A percentile compares a stretch with the other conserved stretches of the same genome.
Conservation (phyloP, 371 early-diverging fungal genomes). For the Rhizomucor pusillus region DNA sequence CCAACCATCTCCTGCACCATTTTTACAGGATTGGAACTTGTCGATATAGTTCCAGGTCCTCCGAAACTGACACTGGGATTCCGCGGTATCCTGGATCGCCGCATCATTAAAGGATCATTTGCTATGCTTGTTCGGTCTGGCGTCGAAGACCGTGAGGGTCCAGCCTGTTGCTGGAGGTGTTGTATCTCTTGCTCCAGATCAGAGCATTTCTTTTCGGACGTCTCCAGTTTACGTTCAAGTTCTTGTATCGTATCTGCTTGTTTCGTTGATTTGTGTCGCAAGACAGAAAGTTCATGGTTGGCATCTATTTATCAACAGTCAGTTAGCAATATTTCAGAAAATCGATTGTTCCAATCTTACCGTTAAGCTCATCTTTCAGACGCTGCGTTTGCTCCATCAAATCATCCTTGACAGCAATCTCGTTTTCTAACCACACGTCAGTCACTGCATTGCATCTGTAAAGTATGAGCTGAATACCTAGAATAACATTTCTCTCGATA, state of each 20-base stretch:
- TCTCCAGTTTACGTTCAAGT: constrained; percentile 36
- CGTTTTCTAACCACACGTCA: constrained; percentile 38
- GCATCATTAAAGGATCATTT: constrained; percentile 33
- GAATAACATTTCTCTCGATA: constrained; percentile 65
- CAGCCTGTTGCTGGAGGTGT: constrained; percentile 23
- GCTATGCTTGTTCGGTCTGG: constrained; percentile 24
- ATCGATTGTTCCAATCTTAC: constrained; percentile 32
- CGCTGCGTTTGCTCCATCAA: constrained; percentile 74
- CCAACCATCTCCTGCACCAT: constrained; percentile 76
- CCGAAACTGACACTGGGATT: constrained; percentile 17
- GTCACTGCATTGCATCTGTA: neutral
- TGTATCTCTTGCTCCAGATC: constrained; percentile 11
- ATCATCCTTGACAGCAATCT: constrained; percentile 65
- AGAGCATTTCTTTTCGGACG: constrained; percentile 24
- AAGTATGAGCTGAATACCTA: constrained; percentile 28
- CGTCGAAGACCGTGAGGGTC: constrained; percentile 27
- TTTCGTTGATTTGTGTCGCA: constrained; percentile 45
- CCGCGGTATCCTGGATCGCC: constrained; percentile 36
- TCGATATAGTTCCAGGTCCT: constrained; percentile 16
- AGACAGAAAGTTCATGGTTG: constrained; percentile 55
- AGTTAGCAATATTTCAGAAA: neutral
- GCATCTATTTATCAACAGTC: constrained; percentile 33
- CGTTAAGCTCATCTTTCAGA: constrained; percentile 75
- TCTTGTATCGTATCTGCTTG: constrained; percentile 32
- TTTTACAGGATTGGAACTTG: constrained; percentile 56